phyloP scores from a whole-genome alignment of 2,329 filamentous ascomycete genomes.

The Ophiostoma ulmi region DNA sequence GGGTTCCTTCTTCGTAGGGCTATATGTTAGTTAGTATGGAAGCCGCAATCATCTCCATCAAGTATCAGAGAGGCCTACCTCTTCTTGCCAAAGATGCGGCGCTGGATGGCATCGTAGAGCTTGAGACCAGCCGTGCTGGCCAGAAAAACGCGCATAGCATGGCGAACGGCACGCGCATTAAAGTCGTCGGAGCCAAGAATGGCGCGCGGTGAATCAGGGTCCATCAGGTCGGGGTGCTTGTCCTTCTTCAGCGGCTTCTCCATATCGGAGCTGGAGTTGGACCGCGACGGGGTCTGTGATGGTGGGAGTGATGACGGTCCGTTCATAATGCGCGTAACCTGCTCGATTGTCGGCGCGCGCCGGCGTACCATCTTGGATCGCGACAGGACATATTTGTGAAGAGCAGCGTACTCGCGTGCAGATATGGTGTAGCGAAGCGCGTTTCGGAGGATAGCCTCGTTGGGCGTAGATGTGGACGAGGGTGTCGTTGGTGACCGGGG shows the following conservation, averaged over 20 bases:
- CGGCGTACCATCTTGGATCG: slow-evolving; percentile 56
- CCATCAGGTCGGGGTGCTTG: slow-evolving; percentile 24
- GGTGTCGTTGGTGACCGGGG: slow-evolving; percentile 17
- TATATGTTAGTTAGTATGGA: neutral
- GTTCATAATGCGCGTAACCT: slow-evolving; percentile 52
- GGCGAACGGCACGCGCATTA: slow-evolving; percentile 64
- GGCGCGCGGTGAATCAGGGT: slow-evolving; percentile 21
- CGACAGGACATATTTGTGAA: slow-evolving; percentile 79
- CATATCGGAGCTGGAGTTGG: slow-evolving; percentile 21
- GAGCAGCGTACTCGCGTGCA: slow-evolving; percentile 75
- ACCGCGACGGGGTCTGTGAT: slow-evolving; percentile 22
- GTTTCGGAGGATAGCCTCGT: slow-evolving; percentile 74
- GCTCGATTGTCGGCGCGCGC: slow-evolving; percentile 51
- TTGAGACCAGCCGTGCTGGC: slow-evolving; percentile 60
- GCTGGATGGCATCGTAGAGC: slow-evolving; percentile 51
- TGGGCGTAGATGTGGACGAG: slow-evolving; percentile 23
- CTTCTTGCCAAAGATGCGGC: slow-evolving; percentile 41
- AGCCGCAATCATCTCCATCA: neutral
- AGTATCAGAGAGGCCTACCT: neutral
- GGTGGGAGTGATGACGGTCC: slow-evolving; percentile 32
- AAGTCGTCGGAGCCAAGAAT: slow-evolving; percentile 53
- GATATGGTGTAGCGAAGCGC: slow-evolving; percentile 81
- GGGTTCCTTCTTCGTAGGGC: slow-evolving; percentile 43
- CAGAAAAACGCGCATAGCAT: slow-evolving; percentile 66
- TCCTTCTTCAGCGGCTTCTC: slow-evolving; percentile 31